phyloP scores from a whole-genome alignment of 352 stramenopile species.

The Saprolegnia parasitica region DNA sequence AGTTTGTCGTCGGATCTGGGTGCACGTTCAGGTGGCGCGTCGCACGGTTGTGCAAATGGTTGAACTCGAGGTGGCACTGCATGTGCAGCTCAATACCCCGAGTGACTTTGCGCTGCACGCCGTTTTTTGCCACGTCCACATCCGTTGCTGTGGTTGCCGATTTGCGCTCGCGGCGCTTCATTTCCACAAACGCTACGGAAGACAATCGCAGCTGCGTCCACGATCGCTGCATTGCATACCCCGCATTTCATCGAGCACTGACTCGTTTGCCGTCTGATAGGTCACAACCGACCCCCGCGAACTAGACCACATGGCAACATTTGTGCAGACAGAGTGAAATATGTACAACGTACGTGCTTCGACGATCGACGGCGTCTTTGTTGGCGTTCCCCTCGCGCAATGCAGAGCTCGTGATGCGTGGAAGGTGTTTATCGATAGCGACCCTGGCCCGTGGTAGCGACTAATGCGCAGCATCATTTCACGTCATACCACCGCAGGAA shows the following conservation, averaged over 20 bases:
- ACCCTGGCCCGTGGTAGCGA: not conserved
- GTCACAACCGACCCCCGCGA: not conserved
- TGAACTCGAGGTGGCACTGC: constrained; percentile 20
- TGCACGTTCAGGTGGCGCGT: constrained; percentile 19
- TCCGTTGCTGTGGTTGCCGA: not conserved
- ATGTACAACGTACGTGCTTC: not conserved
- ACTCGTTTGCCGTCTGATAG: constrained; percentile 1
- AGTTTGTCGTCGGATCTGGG: not conserved
- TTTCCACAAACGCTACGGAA: not conserved
- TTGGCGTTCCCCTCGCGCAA: not conserved
- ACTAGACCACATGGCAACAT: not conserved
- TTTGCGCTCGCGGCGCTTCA: constrained; percentile 8
- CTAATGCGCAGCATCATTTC: not conserved
- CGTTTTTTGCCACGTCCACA: not conserved
- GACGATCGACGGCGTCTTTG: not conserved
- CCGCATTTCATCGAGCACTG: constrained; percentile 2
- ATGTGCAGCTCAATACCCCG: constrained; percentile 12
- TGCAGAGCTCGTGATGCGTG: not conserved
- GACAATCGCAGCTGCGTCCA: not conserved
- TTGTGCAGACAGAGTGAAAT: not conserved
- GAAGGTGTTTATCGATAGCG: not conserved
- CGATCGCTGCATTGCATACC: not conserved
- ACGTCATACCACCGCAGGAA: not conserved
- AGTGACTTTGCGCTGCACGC: not conserved
- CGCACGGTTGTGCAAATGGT: constrained; percentile 12